Evolutionary conservation across 345 rosid genomes (phyloP).

Genomic region (Balakata baccata): DNA sequence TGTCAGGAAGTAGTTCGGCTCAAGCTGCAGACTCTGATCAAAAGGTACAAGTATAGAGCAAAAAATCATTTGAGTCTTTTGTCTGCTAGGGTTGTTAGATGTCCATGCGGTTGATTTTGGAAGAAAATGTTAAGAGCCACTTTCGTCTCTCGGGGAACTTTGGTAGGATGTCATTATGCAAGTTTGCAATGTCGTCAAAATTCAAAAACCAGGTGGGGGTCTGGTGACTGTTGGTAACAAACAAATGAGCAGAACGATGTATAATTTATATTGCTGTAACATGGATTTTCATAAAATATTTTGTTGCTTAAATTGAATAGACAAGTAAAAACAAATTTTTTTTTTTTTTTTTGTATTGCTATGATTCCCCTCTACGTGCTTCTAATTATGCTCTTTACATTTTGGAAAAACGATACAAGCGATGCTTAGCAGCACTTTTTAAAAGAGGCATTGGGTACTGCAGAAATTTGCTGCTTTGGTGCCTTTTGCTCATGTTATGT

Average conservation of each 20-base stretch:
- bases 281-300: not conserved
- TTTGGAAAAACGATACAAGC: not conserved
- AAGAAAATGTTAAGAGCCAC: not conserved
- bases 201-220: not conserved
- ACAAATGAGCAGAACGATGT: not conserved
- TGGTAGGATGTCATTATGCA: not conserved
- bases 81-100: not conserved
- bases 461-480: too few species aligned
- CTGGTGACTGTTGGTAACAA: not conserved
- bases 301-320: not conserved
- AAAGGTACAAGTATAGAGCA: slow-evolving; percentile 22
- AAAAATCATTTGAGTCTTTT: not conserved
- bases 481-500: too few species aligned
- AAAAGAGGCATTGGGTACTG: too few species aligned
- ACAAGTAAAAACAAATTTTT: not conserved
- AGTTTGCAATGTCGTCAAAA: not conserved
- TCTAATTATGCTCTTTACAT: not conserved
- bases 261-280: not conserved
- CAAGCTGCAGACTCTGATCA: slow-evolving; percentile 34
- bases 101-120: not conserved
- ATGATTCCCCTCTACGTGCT: not conserved
- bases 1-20: slow-evolving; percentile 24
- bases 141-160: not conserved
- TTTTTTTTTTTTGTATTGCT: not conserved
- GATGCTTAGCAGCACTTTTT: too few species aligned